Evolutionary conservation across 441 rosid species (phyloP).

Genomic region (Erodium texanum): DNA sequence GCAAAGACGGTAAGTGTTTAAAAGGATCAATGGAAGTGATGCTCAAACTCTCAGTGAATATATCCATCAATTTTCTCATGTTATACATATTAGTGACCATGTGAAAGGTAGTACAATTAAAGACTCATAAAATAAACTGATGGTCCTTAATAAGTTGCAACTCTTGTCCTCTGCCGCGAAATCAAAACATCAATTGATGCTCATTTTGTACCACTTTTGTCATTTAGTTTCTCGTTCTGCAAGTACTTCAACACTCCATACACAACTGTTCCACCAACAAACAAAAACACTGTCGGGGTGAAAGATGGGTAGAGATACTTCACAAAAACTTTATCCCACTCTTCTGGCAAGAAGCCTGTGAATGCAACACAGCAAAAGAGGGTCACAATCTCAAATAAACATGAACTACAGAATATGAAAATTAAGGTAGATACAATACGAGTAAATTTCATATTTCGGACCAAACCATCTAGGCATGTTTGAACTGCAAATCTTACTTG

Average conservation of each 20-base stretch:
- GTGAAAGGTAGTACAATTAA: no score
- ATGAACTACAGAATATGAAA: not conserved
- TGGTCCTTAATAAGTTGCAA: not conserved
- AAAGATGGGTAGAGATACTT: constrained; percentile 77
- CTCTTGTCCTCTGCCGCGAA: not conserved
- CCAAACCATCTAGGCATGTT: not conserved
- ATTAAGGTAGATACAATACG: not conserved
- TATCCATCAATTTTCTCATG: not conserved
- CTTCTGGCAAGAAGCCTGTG: constrained; percentile 79
- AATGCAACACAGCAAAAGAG: constrained; percentile 8
- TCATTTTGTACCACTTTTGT: constrained; percentile 18
- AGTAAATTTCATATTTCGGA: not conserved
- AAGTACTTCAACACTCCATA: constrained; percentile 77
- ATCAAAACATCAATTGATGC: not conserved
- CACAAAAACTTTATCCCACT: constrained; percentile 66
- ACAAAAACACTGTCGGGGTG: constrained; percentile 68
- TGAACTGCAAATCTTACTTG: no score
- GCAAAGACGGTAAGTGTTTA: not conserved
- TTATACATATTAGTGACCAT: not conserved
- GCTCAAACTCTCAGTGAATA: not conserved
- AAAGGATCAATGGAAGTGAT: not conserved
- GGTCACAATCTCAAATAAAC: constrained; percentile 11
- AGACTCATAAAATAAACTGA: not conserved
- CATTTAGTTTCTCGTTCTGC: constrained; percentile 64
- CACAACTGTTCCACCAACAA: constrained; percentile 67